Percentiles rank a stretch among this genome's conserved stretches.
phyloP scores from a whole-genome alignment of 2,329 filamentous ascomycete genomes.

The Myrmaecium sp. region DNA sequence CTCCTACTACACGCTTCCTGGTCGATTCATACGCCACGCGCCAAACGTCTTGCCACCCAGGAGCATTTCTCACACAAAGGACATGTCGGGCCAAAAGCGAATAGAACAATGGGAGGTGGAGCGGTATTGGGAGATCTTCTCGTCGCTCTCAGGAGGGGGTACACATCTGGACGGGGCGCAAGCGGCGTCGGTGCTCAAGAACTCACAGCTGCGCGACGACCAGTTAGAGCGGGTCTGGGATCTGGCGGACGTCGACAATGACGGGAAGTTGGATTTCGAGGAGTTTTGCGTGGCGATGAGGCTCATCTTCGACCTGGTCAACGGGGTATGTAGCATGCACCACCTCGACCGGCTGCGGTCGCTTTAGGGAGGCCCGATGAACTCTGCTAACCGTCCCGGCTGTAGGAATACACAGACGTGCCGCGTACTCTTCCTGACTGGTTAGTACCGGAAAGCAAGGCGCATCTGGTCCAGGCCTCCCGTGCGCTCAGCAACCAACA shows the following conservation, averaged over 20 bases:
- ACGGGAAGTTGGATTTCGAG: conserved; percentile 96
- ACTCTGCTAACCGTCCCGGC: background rate
- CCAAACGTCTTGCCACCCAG: too few relatives aligned
- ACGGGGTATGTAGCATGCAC: conserved; percentile 74
- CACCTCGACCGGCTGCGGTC: background rate
- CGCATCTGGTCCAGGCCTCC: conserved; percentile 23
- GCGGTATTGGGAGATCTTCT: conserved; percentile 68
- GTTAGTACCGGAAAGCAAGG: conserved; percentile 75
- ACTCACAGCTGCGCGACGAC: conserved; percentile 53
- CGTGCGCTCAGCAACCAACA: conserved; percentile 53
- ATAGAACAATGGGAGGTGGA: conserved; percentile 62
- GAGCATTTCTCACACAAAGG: too few relatives aligned
- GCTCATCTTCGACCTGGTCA: conserved; percentile 91
- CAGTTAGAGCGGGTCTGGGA: conserved; percentile 98
- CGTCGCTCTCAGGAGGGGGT: conserved; percentile 46
- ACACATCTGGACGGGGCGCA: conserved; percentile 51
- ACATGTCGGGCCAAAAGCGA: too few relatives aligned
- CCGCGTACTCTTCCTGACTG: conserved; percentile 76
- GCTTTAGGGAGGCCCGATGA: background rate
- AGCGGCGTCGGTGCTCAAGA: conserved; percentile 55
- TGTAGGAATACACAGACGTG: conserved; percentile 66
- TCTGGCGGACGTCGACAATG: conserved; percentile 88
- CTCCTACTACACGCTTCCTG: too few relatives aligned
- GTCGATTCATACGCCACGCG: too few relatives aligned
- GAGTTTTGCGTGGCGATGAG: conserved; percentile 99